A percentile compares a stretch with the other conserved stretches of the same genome.
phyloP scores from a whole-genome alignment of 2,329 filamentous ascomycete genomes.

The Monilinia polystroma region DNA sequence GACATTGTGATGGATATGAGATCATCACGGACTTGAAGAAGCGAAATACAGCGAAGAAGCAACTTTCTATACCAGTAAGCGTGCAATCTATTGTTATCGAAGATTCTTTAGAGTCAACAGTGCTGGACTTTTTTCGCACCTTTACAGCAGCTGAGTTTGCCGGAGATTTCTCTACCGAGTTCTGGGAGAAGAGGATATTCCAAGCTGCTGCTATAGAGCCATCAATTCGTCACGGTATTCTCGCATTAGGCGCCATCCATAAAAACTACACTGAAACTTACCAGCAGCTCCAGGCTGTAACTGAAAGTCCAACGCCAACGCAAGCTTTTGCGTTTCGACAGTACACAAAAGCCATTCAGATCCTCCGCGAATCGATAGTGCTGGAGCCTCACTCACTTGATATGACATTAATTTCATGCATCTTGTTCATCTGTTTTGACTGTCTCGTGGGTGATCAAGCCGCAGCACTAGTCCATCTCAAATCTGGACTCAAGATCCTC shows the following conservation, averaged over 20 bases:
- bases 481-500: slow-evolving; percentile 36
- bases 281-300: slow-evolving; percentile 44
- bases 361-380: slow-evolving; percentile 34
- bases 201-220: slow-evolving; percentile 33
- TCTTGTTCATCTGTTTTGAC: slow-evolving; percentile 66
- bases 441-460: slow-evolving; percentile 35
- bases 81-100: slow-evolving; percentile 16
- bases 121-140: slow-evolving; percentile 33
- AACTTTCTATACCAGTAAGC: neutral
- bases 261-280: slow-evolving; percentile 42
- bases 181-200: slow-evolving; percentile 34
- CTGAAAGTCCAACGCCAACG: slow-evolving; percentile 22
- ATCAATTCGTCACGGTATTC: slow-evolving; percentile 35
- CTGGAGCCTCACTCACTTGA: slow-evolving; percentile 32
- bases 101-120: slow-evolving; percentile 31
- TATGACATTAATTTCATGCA: slow-evolving; percentile 58
- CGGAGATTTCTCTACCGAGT: slow-evolving; percentile 33
- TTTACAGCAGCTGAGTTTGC: slow-evolving; percentile 33
- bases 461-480: slow-evolving; percentile 36
- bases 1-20: slow-evolving; percentile 39
- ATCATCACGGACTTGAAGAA: slow-evolving; percentile 11
- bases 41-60: neutral
- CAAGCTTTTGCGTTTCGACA: slow-evolving; percentile 54
- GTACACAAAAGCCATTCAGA: slow-evolving; percentile 55
- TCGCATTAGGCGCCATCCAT: slow-evolving; percentile 38